Percentiles rank a stretch among this genome's conserved stretches.
Evolutionary conservation across 1,284 basidiomycete species (phyloP).

Genomic region (Chondrostereum purpureum): DNA sequence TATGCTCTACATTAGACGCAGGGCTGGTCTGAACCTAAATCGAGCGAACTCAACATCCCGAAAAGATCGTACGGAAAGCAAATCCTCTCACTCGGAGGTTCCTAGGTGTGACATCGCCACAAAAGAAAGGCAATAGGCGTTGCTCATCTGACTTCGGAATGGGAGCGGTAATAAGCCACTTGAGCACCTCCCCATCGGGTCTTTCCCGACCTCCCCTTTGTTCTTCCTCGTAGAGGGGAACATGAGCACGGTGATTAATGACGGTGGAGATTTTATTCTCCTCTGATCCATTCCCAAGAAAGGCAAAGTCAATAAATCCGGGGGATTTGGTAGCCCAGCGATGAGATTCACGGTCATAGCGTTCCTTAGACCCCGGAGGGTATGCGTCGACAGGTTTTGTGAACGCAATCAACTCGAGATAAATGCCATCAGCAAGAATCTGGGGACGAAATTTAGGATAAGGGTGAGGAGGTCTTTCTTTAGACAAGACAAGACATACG

Average conservation of each 20-base stretch:
- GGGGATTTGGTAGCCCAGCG: conserved; percentile 46
- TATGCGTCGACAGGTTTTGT: conserved; percentile 45
- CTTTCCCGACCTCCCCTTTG: conserved; percentile 44
- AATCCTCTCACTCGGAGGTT: conserved; percentile 36
- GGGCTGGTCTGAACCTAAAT: conserved; percentile 44
- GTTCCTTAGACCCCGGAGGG: conserved; percentile 38
- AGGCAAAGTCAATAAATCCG: conserved; percentile 64
- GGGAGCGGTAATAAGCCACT: conserved; percentile 51
- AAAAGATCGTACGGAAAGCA: no score
- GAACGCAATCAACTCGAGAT: conserved; percentile 66
- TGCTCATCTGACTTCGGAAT: conserved; percentile 9
- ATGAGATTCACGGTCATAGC: conserved; percentile 34
- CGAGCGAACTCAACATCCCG: no score
- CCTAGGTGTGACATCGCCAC: conserved; percentile 61
- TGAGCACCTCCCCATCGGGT: conserved; percentile 43
- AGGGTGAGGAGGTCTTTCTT: no score
- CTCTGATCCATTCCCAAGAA: conserved; percentile 44
- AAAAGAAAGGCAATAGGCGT: conserved; percentile 59
- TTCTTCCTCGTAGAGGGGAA: conserved; percentile 36
- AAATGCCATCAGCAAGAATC: conserved; percentile 54
- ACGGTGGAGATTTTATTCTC: conserved; percentile 30
- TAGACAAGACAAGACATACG: conserved; percentile 27
- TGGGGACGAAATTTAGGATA: conserved; percentile 17
- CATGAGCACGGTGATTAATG: conserved; percentile 44
- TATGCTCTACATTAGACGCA: conserved; percentile 37